Base-by-base conservation (phyloP, 169 alveolate genomes). In the Eimeria brunetti region DNA sequence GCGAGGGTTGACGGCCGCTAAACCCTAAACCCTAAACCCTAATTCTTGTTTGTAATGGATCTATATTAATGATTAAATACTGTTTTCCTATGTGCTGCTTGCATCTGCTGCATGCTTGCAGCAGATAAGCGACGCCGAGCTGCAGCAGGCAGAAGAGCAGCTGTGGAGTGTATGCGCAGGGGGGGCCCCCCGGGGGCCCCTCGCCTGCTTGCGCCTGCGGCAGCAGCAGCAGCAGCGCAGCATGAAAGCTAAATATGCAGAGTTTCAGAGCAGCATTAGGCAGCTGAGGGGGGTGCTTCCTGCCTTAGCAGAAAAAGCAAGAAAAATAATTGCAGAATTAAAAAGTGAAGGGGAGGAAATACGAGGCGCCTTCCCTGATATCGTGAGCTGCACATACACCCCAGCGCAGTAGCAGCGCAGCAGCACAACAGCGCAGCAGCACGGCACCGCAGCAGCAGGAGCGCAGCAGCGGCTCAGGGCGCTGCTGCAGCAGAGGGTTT, bases 361-460 rank as follows among this genome's bases (percentile, higher is more conserved):
- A 24, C 81, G 80, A 18, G 62, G 27, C 67, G 44, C 80, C 51
- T 86, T 86, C 41, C 80, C 92, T 41, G 92, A 86, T 46, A 36
- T 86, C 44, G 92, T 86, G 33, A 86, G 92, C 81, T 85, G 81
- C 46, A 85, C 58, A 64, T 41, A 62, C 58, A 41, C 46, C 88
- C 64, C 67, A 41, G 41, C 88, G 2, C 64, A 46, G 88, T 24
- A 58, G n/a, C n/a, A n/a, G n/a, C n/a, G n/a, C n/a, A n/a, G n/a
- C n/a, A n/a, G n/a, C n/a, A n/a, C n/a, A n/a, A n/a, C n/a, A n/a
- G n/a, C n/a, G n/a, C n/a, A n/a, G n/a, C n/a, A n/a, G n/a, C n/a
- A n/a, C n/a, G n/a, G n/a, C n/a, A n/a, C n/a, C n/a, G n/a, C n/a
- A n/a, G n/a, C n/a, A n/a, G n/a, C n/a, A n/a, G n/a, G n/a, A n/a